Evolutionary conservation across 306 rosid species (phyloP), one percentile per base, ranked within the genome.

Genomic region (Astragalus glycyphyllos): DNA sequence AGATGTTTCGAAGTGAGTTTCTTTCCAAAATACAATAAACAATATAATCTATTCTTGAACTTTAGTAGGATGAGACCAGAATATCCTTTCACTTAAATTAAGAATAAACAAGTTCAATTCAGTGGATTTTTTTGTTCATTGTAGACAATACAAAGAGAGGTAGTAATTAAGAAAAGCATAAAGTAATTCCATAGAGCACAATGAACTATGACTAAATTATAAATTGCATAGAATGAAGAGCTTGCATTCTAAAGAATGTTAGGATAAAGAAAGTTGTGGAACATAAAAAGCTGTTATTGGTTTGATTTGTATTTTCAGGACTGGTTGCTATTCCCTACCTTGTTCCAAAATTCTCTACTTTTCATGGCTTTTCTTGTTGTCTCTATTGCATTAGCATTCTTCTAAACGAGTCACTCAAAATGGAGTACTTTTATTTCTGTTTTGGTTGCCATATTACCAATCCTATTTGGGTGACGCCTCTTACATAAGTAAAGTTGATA

Each of bases 161-260:
- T 65, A 71, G 51, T 40, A 74, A 14, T 14, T 48, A 48, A 84
- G 81, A 77, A 86, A 86, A 88, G 91, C 85, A 81, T 66, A 86
- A 88, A 88, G 86, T 86, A 79, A 67, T 71, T 84, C 85, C 91
- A 86, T 80, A 84, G 7, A 86, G 85, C 87, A 79, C 91, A 84
- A 82, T 79, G 81, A 79, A 82, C 91, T 84, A 79, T 74, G 89
- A 26, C 1, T 26, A 26, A 26, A 76, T 41, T 82, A 75, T 73
- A 58, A 23, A 72, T 63, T 81, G 86, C 84, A 75, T 85, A 77
- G 89, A 83, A 77, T 57, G 64, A 59, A 80, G 91, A 80, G 86
- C 91, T 72, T 82, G 91, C 86, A 83, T 84, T 86, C 86, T 84
- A 89, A 86, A 86, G 96, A 76, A 45, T 47, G 61, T 31, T 70